These are phyloP conservation scores for Daphne laureola DNA, from an alignment of 441 rosid genomes.

Conservation along the genomic window DNA sequence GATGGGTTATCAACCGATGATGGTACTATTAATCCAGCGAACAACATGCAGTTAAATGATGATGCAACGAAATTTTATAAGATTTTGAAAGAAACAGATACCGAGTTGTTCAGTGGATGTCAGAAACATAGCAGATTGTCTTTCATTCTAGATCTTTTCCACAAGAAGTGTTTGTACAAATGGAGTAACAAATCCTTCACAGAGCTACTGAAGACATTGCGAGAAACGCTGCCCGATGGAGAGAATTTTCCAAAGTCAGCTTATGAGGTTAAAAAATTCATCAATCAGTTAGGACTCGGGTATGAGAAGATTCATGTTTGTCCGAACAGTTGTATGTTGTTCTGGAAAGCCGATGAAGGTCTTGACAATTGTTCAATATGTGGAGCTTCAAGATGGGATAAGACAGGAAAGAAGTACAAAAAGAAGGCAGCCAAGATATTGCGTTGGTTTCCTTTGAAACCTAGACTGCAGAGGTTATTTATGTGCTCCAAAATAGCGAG, in stretches of 20 bases:
- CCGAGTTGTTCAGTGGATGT: neutral
- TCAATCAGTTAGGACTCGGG: neutral
- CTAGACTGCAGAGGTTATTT: neutral
- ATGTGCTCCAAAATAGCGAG: neutral
- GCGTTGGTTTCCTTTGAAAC: neutral
- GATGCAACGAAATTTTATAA: neutral
- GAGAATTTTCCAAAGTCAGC: neutral
- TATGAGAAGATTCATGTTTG: neutral
- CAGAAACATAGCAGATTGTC: slow-evolving; percentile 2
- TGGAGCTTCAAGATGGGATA: neutral
- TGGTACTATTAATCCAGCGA: no score
- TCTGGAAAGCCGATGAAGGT: neutral
- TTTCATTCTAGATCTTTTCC: slow-evolving; percentile 7
- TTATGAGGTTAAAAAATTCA: slow-evolving; percentile 9
- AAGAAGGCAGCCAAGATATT: no score
- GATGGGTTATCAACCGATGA: no score
- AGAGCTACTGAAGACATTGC: neutral
- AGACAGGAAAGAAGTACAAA: neutral
- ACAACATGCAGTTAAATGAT: no score
- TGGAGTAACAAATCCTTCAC: slow-evolving; percentile 10
- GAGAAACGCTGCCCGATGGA: neutral
- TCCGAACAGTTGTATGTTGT: neutral
- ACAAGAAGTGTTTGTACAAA: slow-evolving; percentile 6
- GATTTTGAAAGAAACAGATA: slow-evolving; percentile 2
- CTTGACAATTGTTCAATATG: neutral